Percentiles rank a stretch among this genome's conserved stretches.
Evolutionary conservation across 768 basidiomycete species (phyloP).

Genomic region (Pleurotus tuber-regium): DNA sequence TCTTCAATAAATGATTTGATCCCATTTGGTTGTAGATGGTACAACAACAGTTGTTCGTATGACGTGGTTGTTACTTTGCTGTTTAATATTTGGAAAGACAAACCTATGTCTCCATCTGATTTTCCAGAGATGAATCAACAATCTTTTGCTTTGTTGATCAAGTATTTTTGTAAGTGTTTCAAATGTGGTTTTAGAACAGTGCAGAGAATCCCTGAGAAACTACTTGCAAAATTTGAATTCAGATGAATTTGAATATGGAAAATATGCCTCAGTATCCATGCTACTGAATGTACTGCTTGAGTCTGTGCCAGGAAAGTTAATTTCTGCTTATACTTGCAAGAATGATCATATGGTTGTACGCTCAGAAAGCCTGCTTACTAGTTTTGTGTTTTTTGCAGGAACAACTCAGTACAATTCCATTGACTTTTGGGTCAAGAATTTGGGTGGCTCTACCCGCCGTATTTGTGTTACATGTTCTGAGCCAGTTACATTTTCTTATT

Average conservation of each 20-base stretch:
- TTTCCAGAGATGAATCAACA: no score
- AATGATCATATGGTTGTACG: no score
- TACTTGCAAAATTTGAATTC: not conserved
- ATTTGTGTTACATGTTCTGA: no score
- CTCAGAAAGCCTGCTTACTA: not conserved
- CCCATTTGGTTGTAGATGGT: constrained; percentile 17
- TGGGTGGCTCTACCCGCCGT: no score
- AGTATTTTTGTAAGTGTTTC: not conserved
- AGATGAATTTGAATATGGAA: not conserved
- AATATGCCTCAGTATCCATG: not conserved
- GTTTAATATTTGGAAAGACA: constrained; percentile 17
- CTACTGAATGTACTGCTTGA: not conserved
- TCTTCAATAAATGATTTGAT: not conserved
- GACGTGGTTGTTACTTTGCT: constrained; percentile 22
- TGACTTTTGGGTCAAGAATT: no score
- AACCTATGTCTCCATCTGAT: constrained; percentile 4
- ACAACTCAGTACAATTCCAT: no score
- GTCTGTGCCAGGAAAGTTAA: no score
- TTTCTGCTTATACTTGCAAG: no score
- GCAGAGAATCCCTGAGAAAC: not conserved
- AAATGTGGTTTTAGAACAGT: not conserved
- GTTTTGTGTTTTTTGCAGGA: no score
- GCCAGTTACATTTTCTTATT: no score
- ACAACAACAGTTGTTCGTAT: constrained; percentile 28
- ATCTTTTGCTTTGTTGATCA: not conserved